Evolutionary conservation across 2,329 filamentous ascomycete genomes (phyloP).

Genomic region (Colletotrichum melonis): DNA sequence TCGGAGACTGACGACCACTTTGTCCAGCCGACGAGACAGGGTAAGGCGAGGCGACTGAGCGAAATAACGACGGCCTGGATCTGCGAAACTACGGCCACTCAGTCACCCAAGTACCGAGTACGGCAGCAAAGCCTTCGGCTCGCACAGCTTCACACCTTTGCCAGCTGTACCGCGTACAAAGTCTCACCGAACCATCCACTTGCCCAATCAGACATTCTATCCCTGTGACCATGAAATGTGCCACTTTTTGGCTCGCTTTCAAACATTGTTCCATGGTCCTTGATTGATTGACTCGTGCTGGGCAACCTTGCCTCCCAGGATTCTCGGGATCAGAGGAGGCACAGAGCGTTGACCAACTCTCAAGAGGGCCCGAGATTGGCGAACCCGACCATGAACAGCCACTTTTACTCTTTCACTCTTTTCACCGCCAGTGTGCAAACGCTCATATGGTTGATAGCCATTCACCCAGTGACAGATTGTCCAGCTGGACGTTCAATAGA

Average conservation of each 20-base stretch:
- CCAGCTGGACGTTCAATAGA: conserved; percentile 3
- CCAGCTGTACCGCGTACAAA: conserved; percentile 16
- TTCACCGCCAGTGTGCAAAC: background rate
- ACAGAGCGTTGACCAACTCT: conserved; percentile 18
- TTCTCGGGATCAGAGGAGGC: background rate
- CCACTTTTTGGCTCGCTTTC: conserved; percentile 23
- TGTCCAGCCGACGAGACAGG: background rate
- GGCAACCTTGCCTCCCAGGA: conserved; percentile 12
- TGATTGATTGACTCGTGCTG: conserved; percentile 30
- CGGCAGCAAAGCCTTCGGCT: background rate
- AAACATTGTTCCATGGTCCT: conserved; percentile 18
- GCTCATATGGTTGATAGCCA: background rate
- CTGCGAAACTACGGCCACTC: conserved; percentile 7
- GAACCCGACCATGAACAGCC: background rate
- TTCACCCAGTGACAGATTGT: background rate
- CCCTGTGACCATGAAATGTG: conserved; percentile 22
- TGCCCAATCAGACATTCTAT: conserved; percentile 26
- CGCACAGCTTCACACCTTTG: conserved; percentile 1
- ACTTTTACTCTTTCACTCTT: background rate
- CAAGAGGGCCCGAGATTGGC: conserved; percentile 20
- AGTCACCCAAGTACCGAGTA: conserved; percentile 17
- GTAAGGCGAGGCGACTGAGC: conserved; percentile 24
- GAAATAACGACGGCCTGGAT: conserved; percentile 32
- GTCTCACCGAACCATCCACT: conserved; percentile 26
- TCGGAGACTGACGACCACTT: conserved; percentile 5